A percentile compares a stretch with the other conserved stretches of the same genome.
Conservation (phyloP, 2,329 filamentous ascomycete species). For the Diaporthe australafricana region DNA sequence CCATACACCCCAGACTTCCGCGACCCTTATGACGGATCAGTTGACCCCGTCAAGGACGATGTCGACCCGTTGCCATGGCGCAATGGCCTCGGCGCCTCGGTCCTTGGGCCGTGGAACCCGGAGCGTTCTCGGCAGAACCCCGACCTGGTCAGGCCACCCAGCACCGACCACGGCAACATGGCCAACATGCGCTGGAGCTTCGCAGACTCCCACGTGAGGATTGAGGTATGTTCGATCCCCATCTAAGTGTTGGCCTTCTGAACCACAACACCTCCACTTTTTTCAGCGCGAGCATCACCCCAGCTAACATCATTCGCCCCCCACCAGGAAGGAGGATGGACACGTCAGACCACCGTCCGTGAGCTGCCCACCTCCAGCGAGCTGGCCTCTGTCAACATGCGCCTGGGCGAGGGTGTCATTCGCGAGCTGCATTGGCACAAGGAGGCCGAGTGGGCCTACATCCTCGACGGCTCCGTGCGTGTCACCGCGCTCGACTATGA, state of each 20-base stretch:
- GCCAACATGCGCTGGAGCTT: slow-evolving; percentile 81
- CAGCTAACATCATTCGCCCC: background rate
- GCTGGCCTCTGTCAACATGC: slow-evolving; percentile 83
- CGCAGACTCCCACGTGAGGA: slow-evolving; percentile 72
- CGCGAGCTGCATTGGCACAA: slow-evolving; percentile 87
- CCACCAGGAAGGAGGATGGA: slow-evolving; percentile 78
- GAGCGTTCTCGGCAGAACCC: slow-evolving; percentile 77
- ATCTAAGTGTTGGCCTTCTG: too few species aligned
- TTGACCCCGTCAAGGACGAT: slow-evolving; percentile 69
- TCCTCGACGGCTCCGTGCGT: slow-evolving; percentile 76
- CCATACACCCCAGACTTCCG: slow-evolving; percentile 71
- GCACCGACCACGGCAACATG: slow-evolving; percentile 78
- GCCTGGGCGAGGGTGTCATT: slow-evolving; percentile 77
- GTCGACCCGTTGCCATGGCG: slow-evolving; percentile 75
- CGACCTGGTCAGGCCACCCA: slow-evolving; percentile 77
- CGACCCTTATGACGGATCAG: slow-evolving; percentile 71
- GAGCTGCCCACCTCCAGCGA: slow-evolving; percentile 76
- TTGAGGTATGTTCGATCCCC: slow-evolving; percentile 61
- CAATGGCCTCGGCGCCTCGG: slow-evolving; percentile 72
- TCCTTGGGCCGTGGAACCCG: slow-evolving; percentile 77
- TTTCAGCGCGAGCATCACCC: background rate
- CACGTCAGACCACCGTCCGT: slow-evolving; percentile 76
- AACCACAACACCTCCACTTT: background rate
- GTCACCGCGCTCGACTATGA: slow-evolving; percentile 81
- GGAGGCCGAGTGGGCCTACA: slow-evolving; percentile 82